Evolutionary conservation across 2,329 filamentous ascomycete species (phyloP).

Genomic region (Fusarium duplospermum): DNA sequence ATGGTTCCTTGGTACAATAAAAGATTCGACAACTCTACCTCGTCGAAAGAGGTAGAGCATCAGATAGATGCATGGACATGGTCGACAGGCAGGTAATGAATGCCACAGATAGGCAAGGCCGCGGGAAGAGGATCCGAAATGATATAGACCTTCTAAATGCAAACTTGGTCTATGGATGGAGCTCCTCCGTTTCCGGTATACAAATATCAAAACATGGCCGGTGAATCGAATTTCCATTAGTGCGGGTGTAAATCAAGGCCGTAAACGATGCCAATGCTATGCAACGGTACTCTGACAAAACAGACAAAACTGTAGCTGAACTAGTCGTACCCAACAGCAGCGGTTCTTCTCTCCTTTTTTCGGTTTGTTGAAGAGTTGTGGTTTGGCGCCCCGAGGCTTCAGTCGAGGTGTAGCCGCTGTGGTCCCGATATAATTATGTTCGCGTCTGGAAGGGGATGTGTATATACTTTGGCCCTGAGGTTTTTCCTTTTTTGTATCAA

Average conservation of each 20-base stretch:
- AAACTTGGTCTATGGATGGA: constrained; percentile 39
- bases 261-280: constrained; percentile 32
- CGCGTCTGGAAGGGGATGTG: constrained; percentile 13
- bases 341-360: background rate
- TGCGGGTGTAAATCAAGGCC: constrained; percentile 22
- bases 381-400: background rate
- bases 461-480: constrained; percentile 30
- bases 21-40: background rate
- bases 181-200: constrained; percentile 34
- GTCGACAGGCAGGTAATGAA: background rate
- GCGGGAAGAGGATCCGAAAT: constrained; percentile 18
- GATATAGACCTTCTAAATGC: constrained; percentile 40
- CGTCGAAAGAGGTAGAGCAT: background rate
- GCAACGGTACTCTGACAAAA: constrained; percentile 28
- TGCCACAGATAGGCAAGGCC: constrained; percentile 9
- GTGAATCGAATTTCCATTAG: constrained; percentile 24
- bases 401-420: constrained; percentile 13
- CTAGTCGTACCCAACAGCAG: constrained; percentile 9
- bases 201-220: constrained; percentile 19
- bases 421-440: constrained; percentile 25
- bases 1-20: background rate
- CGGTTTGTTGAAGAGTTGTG: constrained; percentile 7
- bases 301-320: constrained; percentile 20
- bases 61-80: constrained; percentile 4
- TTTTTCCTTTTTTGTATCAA: constrained; percentile 4